A percentile compares a stretch with the other conserved stretches of the same genome.
Conservation (phyloP, 441 rosid species). For the Omphalea diandra region DNA sequence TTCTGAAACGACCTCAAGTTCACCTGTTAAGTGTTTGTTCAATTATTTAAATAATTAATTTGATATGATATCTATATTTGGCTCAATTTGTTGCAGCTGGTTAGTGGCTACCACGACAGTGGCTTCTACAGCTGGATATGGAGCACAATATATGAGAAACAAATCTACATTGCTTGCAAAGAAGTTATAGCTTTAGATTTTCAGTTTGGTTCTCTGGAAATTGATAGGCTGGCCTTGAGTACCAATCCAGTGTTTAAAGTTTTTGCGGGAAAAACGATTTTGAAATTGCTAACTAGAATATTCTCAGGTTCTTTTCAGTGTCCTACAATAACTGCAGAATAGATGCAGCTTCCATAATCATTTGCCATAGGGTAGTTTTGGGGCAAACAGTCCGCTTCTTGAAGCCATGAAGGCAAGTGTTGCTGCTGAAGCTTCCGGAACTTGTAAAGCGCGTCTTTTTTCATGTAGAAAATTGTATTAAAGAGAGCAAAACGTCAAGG, state of each 20-base stretch:
- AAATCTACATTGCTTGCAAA: constrained; percentile 39
- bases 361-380: too few relatives aligned
- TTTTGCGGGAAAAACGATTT: background rate
- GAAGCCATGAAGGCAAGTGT: too few relatives aligned
- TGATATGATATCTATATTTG: background rate
- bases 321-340: too few relatives aligned
- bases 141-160: constrained; percentile 58
- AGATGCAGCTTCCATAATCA: too few relatives aligned
- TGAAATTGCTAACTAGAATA: too few relatives aligned
- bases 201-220: background rate
- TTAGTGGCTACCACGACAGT: constrained; percentile 75
- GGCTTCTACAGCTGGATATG: constrained; percentile 78
- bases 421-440: too few relatives aligned
- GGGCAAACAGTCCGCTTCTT: too few relatives aligned
- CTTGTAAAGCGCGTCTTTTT: too few relatives aligned
- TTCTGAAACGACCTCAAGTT: background rate
- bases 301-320: too few relatives aligned
- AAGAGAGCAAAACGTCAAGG: too few relatives aligned
- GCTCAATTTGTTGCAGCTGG: constrained; percentile 50
- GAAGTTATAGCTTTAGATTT: constrained; percentile 16
- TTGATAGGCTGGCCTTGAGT: background rate
- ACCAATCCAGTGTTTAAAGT: background rate
- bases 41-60: background rate
- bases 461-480: too few relatives aligned
- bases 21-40: background rate